These are phyloP conservation scores for Cladosporium sp. DNA, from an alignment of 2,329 filamentous ascomycete species.

Conservation along the genomic window DNA sequence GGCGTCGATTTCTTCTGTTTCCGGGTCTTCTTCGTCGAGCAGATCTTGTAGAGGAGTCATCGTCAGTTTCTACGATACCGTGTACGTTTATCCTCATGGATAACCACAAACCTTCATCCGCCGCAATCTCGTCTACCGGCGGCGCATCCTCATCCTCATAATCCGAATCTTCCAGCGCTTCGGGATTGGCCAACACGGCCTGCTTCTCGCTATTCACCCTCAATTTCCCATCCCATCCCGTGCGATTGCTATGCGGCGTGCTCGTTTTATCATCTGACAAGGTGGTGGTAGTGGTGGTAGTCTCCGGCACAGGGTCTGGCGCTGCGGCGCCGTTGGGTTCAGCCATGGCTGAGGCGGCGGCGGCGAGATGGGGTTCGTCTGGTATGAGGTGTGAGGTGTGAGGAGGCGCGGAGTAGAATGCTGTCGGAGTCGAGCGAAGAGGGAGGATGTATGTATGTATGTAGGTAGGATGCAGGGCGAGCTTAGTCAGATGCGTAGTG, in stretches of 20 bases:
- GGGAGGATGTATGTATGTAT: no score
- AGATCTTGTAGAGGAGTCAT: slow-evolving; percentile 46
- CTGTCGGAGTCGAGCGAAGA: no score
- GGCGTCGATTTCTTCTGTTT: slow-evolving; percentile 73
- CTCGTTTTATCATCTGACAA: slow-evolving; percentile 10
- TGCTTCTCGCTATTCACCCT: slow-evolving; percentile 59
- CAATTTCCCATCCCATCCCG: slow-evolving; percentile 79
- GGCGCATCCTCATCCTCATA: slow-evolving; percentile 69
- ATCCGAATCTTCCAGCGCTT: slow-evolving; percentile 77
- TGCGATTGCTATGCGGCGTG: slow-evolving; percentile 22
- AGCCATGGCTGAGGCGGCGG: neutral
- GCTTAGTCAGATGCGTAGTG: no score
- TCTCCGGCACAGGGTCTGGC: neutral
- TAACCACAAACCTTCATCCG: slow-evolving; percentile 66
- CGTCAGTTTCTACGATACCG: slow-evolving; percentile 40
- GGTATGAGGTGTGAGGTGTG: neutral
- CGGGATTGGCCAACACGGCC: slow-evolving; percentile 67
- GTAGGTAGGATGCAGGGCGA: no score
- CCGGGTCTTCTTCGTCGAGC: slow-evolving; percentile 52
- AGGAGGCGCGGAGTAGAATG: no score
- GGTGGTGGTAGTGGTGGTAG: neutral
- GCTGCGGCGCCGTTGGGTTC: slow-evolving; percentile 7
- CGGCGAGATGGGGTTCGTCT: neutral
- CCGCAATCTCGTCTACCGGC: slow-evolving; percentile 68
- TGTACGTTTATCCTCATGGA: slow-evolving; percentile 47